Evolutionary conservation across 768 basidiomycete genomes (phyloP), one percentile per base, ranked within the genome.

Genomic region (Mycena vulgaris): DNA sequence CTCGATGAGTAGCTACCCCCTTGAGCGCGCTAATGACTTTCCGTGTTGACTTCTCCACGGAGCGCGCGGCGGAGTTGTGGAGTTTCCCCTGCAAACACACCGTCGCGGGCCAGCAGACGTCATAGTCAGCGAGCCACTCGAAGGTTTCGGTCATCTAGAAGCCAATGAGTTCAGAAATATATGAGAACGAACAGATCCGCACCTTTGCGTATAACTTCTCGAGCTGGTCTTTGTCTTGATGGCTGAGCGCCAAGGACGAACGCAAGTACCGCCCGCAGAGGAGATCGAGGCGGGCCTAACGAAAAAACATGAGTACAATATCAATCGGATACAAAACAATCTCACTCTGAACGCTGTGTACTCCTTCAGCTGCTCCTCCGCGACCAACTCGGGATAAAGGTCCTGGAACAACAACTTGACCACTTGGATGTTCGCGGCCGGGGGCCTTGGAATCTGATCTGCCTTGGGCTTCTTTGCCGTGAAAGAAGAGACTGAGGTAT

Each of bases 51-150:
- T 31, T 47, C 9, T 45, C 40, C 2, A 60, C 27, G 30, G 58
- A 2, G 58, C 33, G 60, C 33, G 58, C 58, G 39, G 63, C 42
- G 5, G 63, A 65, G 30, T 65, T 65, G 53, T 65, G 63, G 11
- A 65, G 53, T 35, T 65, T 65, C 42, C 42, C 39, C 23, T 65
- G 63, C 39, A 65, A 48, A 56, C 52, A 56, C 13, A 65, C 52
- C 23, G 49, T 9, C 9, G 31, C 53, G 42, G 63, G 63, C 63
- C 63, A 65, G 33, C n/a, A 25, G 27, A 47, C 25, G 21, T 23
- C n/a, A n/a, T 27, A 65, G 16, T 30, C 31, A 35, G 23, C 31
- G 28, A 65, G 49, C 62, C 62, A 63, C 11, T 35, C 39, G 52
- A 53, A 64, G 17, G n/a, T 40, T 21, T 40, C 35, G 52, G 30